Conservation (phyloP, 23 red algal genomes). For the Cyanidiococcus yangmingshanensis region DNA sequence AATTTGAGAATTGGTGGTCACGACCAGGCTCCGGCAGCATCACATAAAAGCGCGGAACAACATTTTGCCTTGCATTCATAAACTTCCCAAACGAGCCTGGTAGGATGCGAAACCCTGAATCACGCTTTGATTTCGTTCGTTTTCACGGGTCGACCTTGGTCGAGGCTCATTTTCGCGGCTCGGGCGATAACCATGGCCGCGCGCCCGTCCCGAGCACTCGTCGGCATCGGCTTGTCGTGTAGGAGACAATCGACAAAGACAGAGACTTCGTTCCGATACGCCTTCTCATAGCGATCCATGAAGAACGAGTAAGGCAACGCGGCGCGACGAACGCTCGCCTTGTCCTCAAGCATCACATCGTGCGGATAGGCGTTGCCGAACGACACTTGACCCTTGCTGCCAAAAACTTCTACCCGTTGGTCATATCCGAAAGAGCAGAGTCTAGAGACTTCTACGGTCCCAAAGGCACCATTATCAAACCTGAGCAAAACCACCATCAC, state of each 20-base stretch:
- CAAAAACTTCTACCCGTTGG: constrained; percentile 97
- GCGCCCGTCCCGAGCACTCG: constrained; percentile 64
- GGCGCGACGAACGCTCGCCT: constrained; percentile 26
- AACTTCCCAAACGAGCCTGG: no score
- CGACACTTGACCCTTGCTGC: constrained; percentile 62
- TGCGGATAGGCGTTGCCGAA: constrained; percentile 71
- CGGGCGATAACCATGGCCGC: constrained; percentile 84
- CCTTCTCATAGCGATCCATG: constrained; percentile 82
- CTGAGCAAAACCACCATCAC: constrained; percentile 64
- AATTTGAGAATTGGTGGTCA: no score
- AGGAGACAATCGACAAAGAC: constrained; percentile 80
- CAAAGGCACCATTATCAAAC: constrained; percentile 86
- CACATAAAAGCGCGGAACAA: no score
- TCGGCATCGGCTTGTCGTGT: constrained; percentile 46
- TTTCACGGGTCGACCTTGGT: constrained; percentile 69
- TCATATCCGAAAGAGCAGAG: constrained; percentile 83
- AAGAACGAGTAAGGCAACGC: constrained; percentile 83
- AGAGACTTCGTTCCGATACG: constrained; percentile 74
- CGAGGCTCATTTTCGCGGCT: constrained; percentile 66
- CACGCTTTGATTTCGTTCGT: constrained; percentile 56
- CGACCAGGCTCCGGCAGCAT: no score
- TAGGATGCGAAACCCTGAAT: no score
- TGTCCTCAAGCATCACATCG: constrained; percentile 43
- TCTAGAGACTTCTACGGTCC: constrained; percentile 80
- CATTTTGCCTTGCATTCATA: no score